phyloP scores from a whole-genome alignment of 441 rosid species.

The Gossypium schwendimanii region DNA sequence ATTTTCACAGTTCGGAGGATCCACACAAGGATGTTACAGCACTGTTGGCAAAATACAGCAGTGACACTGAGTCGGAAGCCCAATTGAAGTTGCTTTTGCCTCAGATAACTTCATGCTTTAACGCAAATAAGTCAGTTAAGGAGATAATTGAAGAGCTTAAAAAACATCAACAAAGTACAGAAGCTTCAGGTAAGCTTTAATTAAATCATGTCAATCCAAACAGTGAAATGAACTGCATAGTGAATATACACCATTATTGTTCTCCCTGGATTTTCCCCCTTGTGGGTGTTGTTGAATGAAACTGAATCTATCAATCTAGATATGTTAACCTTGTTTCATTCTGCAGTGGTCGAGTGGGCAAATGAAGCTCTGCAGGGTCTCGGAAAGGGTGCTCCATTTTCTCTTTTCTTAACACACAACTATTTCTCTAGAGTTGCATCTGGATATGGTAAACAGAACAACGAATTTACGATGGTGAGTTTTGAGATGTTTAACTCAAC shows the following conservation, averaged over 20 bases:
- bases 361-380: conserved; percentile 69
- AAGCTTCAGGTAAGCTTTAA: conserved; percentile 45
- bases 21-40: conserved; percentile 51
- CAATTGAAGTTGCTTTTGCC: conserved; percentile 64
- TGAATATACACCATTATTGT: not conserved
- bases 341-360: conserved; percentile 69
- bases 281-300: not conserved
- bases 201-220: conserved; percentile 4
- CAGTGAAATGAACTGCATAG: not conserved
- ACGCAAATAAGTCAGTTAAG: conserved; percentile 50
- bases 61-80: conserved; percentile 61
- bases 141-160: conserved; percentile 69
- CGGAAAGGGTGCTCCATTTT: conserved; percentile 75
- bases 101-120: conserved; percentile 57
- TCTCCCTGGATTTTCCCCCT: not conserved
- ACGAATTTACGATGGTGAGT: conserved; percentile 58
- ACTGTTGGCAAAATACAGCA: conserved; percentile 50
- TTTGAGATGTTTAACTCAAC: not conserved
- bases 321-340: not conserved
- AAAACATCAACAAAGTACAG: conserved; percentile 51
- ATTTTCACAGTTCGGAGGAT: conserved; percentile 55
- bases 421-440: conserved; percentile 67
- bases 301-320: not conserved
- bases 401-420: conserved; percentile 60
- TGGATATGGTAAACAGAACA: conserved; percentile 42